Evolutionary conservation across 768 basidiomycete genomes (phyloP), one percentile per base, ranked within the genome.

Genomic region (Candolleomyces aberdarensis): DNA sequence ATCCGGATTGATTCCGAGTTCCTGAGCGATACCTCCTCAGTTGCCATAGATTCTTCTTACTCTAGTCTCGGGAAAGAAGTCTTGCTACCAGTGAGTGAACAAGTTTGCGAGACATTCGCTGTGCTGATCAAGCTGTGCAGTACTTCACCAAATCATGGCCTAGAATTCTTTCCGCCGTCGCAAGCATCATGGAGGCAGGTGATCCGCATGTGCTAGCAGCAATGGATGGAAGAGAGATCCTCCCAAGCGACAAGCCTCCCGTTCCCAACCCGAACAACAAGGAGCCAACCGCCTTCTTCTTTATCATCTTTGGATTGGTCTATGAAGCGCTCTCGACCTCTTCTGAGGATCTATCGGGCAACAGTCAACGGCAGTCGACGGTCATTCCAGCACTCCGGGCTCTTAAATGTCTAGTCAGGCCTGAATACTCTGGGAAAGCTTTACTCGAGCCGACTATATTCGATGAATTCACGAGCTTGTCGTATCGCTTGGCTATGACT

Each of bases 61-160:
- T 89, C 90, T 9, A 94, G 90, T 55, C 80, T 98, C 8, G 95
- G 94, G 1, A 87, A 91, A 64, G 96, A 98, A 63, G 92, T 97
- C 7, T 75, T 97, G 2, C 72, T 98, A 20, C 96, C 96, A 4
- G 96, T 97, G 5, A 57, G 9, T 46, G n/a, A 59, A 52, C 20
- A 19, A 47, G 50, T 41, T 31, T 32, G n/a, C 9, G 40, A n/a
- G 40, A 5, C 19, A 2, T 46, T 3, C 56, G 36, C 36, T n/a
- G 5, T 39, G 22, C n/a, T 41, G 6, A 26, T 43, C 13, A 17
- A 9, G 56, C 26, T 49, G 26, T 61, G 48, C 63, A 59, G 14
- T 26, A 40, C 36, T 57, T 57, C 56, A 57, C 47, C 11, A 64
- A 55, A 47, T 53, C 94, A 1, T 96, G 94, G 88, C 77, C 85